Evolutionary conservation across 257 asterid genomes (phyloP), one percentile per base, ranked within the genome.

Genomic region (Scutellaria galericulata): DNA sequence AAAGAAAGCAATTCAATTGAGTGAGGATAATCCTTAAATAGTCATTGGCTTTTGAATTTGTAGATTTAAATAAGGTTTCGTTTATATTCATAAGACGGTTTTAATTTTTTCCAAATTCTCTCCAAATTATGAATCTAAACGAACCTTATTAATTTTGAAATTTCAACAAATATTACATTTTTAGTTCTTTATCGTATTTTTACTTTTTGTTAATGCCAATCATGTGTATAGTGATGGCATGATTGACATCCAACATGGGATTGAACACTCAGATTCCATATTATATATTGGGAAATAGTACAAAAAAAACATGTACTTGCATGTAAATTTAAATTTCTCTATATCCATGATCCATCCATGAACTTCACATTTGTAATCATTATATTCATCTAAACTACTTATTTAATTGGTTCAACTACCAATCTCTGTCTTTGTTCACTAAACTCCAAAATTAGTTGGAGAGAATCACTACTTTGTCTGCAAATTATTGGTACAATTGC

Each of bases 391-490:
- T 39, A 4, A 31, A n/a, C 44, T 44, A 20, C 39, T 15, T 12
- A 11, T 7, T 24, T 37, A 51, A 50, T 61, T 73, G 64, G 37
- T 69, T 47, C 75, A 58, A 74, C 61, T 64, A 47, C 71, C 73
- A 39, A 53, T 74, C 53, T 48, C 6, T 50, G 27, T 47, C 45
- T 56, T 31, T 31, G 11, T 52, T 61, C 46, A 18, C 63, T 54
- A 41, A 46, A 50, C 39, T 56, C 77, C 83, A 70, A 64, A 75
- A 12, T 79, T 35, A 10, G 64, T 70, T 71, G 60, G 50, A 70
- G 13, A 24, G 6, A 7, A 3, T 10, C 41, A 35, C 52, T 48
- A 13, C 42, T 46, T 75, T 47, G 22, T 15, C 68, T 11, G 3
- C 53, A 69, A 63, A 39, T 53, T 55, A 64, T 61, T 70, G 54